Conservation (phyloP, 129 eudicot genomes). For the Lonicera japonica region DNA sequence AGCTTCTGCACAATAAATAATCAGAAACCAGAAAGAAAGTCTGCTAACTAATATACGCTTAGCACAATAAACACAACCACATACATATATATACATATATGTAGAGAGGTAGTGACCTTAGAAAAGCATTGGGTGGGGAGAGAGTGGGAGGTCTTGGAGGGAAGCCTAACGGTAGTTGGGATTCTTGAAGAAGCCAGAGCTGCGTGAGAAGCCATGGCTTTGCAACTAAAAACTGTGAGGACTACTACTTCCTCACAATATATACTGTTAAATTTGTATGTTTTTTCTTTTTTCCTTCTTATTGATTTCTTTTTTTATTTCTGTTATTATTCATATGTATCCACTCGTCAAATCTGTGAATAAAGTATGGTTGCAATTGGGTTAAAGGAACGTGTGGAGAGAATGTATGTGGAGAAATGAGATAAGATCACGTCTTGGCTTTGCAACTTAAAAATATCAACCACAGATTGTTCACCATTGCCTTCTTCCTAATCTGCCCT, state of each 20-base stretch:
- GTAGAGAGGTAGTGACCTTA: slow-evolving; percentile 35
- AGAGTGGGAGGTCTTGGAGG: slow-evolving; percentile 47
- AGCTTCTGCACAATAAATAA: slow-evolving; percentile 41
- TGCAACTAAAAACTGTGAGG: slow-evolving; percentile 30
- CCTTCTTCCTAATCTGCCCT: slow-evolving; percentile 1
- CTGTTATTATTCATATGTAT: not conserved
- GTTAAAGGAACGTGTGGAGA: slow-evolving; percentile 67
- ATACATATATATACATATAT: not conserved
- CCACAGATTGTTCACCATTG: slow-evolving; percentile 31
- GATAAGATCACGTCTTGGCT: slow-evolving; percentile 69
- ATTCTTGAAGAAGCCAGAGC: slow-evolving; percentile 92
- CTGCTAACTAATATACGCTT: too few relatives aligned
- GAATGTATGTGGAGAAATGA: slow-evolving; percentile 23
- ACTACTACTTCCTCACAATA: not conserved
- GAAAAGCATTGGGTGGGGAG: slow-evolving; percentile 71
- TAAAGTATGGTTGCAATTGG: slow-evolving; percentile 37
- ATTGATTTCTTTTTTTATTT: too few relatives aligned
- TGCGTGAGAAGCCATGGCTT: slow-evolving; percentile 85
- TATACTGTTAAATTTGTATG: slow-evolving; percentile 6
- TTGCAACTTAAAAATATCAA: slow-evolving; percentile 32
- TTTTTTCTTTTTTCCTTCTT: not conserved
- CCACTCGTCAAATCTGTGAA: not conserved
- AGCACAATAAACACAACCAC: not conserved
- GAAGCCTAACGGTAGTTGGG: slow-evolving; percentile 61
- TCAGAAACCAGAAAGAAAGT: not conserved